Evolutionary conservation across 2,329 filamentous ascomycete genomes (phyloP).

Genomic region (Ceratocystis destructans): DNA sequence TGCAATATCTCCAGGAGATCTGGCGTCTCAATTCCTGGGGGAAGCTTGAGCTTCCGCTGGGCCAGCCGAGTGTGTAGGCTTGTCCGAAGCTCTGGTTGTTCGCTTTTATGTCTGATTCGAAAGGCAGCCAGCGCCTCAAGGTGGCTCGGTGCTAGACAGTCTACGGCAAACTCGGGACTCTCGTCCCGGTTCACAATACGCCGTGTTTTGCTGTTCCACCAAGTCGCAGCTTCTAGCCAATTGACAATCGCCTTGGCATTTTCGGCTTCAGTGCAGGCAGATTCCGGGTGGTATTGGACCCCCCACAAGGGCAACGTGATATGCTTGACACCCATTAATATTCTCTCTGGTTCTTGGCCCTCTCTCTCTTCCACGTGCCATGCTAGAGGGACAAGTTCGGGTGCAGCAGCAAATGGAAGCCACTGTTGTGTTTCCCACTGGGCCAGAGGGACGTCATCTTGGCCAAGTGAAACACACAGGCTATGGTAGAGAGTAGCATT

Average conservation of each 20-base stretch:
- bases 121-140: constrained; percentile 3
- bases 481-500: constrained; percentile 67
- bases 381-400: constrained; percentile 43
- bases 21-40: constrained; percentile 27
- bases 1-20: constrained; percentile 42
- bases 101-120: background rate
- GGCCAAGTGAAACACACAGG: constrained; percentile 41
- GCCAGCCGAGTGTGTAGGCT: background rate
- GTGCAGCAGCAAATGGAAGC: constrained; percentile 26
- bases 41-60: constrained; percentile 18
- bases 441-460: constrained; percentile 28
- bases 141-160: constrained; percentile 7
- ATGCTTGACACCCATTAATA: constrained; percentile 69
- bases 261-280: constrained; percentile 60
- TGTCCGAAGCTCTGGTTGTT: background rate
- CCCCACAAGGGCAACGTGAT: constrained; percentile 62
- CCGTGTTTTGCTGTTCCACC: constrained; percentile 40
- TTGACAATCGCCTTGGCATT: constrained; percentile 53
- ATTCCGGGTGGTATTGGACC: constrained; percentile 84
- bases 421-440: constrained; percentile 32
- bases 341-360: constrained; percentile 31
- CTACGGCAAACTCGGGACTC: background rate
- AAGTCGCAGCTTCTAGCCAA: constrained; percentile 56
- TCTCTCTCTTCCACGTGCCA: constrained; percentile 42
- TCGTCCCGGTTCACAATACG: background rate